Evolutionary conservation across 2,329 filamentous ascomycete species (phyloP), one percentile per base, ranked within the genome.

Genomic region (Fusarium tanahbumbuense): DNA sequence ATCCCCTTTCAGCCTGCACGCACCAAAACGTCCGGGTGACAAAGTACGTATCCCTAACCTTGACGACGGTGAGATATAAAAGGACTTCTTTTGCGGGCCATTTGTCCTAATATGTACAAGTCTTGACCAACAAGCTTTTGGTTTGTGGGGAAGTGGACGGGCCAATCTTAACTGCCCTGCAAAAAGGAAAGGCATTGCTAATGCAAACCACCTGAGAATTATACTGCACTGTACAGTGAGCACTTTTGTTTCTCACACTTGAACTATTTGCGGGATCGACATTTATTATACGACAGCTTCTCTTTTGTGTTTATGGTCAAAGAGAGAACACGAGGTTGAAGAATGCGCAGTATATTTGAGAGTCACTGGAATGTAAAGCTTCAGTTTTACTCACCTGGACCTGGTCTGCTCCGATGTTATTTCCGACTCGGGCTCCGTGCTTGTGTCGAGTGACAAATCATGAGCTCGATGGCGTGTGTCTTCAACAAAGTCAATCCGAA

Each of bases 131-230:
- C 67, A 70, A 70, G 67, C 67, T 70, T 70, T 70, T 52, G 52
- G 67, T 63, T 64, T 70, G 67, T 68, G 67, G 67, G 67, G 67
- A 70, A 70, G 67, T 46, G 68, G 53, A 67, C 49, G 54, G 58
- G 67, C 61, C 49, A 70, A 64, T 70, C 58, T 57, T 59, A 57
- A 70, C 60, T 64, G 50, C 56, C 47, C 47, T 67, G 55, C 34
- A 46, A 27, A 64, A 64, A 16, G 32, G 50, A 22, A 45, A 32
- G 47, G 22, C 9, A 60, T 49, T 48, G n/a, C 61, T 55, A 66
- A 66, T 64, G 60, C 61, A 64, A 53, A 50, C 41, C 58, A 42
- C 25, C 47, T 34, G 54, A 34, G 27, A 18, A 42, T 47, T 41
- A 28, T 32, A 30, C 20, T 25, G 47, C 34, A 27, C 34, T 22